Conservation (phyloP, 2,329 filamentous ascomycete species). For the Chrysosporium queenslandicum region DNA sequence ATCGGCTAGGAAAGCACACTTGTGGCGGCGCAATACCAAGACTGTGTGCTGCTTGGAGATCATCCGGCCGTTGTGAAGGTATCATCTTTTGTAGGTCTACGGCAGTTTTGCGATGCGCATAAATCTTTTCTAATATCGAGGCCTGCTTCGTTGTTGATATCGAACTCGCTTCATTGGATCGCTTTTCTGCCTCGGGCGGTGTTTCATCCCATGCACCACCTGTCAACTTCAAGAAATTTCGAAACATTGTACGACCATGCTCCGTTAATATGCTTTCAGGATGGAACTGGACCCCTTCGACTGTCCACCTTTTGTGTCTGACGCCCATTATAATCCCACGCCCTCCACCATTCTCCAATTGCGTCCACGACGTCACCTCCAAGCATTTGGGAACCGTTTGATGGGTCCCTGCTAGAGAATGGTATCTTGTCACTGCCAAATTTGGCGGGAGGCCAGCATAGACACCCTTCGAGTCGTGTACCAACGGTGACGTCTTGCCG, state of each 20-base stretch:
- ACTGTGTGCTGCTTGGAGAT: slow-evolving; percentile 78
- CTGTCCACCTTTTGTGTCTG: slow-evolving; percentile 75
- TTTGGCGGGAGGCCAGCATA: slow-evolving; percentile 71
- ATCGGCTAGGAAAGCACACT: slow-evolving; percentile 65
- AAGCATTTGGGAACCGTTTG: slow-evolving; percentile 74
- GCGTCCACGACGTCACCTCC: slow-evolving; percentile 84
- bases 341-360: slow-evolving; percentile 55
- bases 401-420: slow-evolving; percentile 88
- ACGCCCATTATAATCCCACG: slow-evolving; percentile 94
- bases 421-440: slow-evolving; percentile 85
- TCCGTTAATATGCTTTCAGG: slow-evolving; percentile 94
- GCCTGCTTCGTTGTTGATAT: slow-evolving; percentile 49
- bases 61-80: slow-evolving; percentile 70
- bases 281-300: slow-evolving; percentile 98
- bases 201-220: slow-evolving; percentile 85
- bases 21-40: slow-evolving; percentile 75
- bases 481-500: slow-evolving; percentile 86
- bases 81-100: slow-evolving; percentile 74
- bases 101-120: slow-evolving; percentile 63
- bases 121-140: slow-evolving; percentile 87
- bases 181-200: slow-evolving; percentile 19
- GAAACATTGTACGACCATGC: slow-evolving; percentile 77
- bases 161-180: slow-evolving; percentile 27
- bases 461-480: slow-evolving; percentile 84
- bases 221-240: slow-evolving; percentile 79